These are phyloP conservation scores for Melampsora abietis-canadensis DNA, from an alignment of 1,284 basidiomycete species.

Conservation along the genomic window DNA sequence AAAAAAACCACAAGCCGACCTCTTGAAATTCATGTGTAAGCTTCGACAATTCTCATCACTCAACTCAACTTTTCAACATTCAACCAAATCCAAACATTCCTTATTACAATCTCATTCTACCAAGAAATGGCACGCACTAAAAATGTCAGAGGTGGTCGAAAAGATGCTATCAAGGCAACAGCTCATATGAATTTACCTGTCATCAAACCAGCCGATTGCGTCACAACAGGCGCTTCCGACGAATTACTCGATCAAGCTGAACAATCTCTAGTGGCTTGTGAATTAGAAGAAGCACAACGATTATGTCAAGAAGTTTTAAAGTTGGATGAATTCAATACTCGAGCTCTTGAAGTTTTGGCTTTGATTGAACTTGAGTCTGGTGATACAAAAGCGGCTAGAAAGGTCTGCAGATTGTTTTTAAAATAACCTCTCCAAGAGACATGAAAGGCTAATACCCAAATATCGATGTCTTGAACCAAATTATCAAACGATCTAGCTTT, in stretches of 20 bases:
- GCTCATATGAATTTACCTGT: background rate
- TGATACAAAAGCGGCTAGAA: constrained; percentile 66
- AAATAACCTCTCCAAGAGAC: background rate
- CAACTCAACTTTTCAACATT: too few species aligned
- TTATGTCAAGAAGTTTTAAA: constrained; percentile 19
- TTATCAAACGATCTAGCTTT: constrained; percentile 9
- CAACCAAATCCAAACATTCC: too few species aligned
- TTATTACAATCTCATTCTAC: too few species aligned
- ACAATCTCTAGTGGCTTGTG: constrained; percentile 21
- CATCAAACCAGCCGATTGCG: background rate
- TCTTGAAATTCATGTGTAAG: too few species aligned
- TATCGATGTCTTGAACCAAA: background rate
- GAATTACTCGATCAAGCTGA: constrained; percentile 17
- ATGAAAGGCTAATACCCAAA: background rate
- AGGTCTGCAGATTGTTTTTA: constrained; percentile 59
- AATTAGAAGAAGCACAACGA: constrained; percentile 20
- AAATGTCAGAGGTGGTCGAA: constrained; percentile 12
- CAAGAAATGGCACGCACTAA: constrained; percentile 23
- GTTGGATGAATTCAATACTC: background rate
- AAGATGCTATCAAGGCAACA: background rate
- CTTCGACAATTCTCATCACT: too few species aligned
- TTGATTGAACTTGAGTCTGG: constrained; percentile 60
- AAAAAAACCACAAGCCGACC: too few species aligned
- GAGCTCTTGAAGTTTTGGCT: constrained; percentile 48
- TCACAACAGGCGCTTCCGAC: background rate